A percentile compares a stretch with the other conserved stretches of the same genome.
Evolutionary conservation across 768 basidiomycete genomes (phyloP).

Genomic region (Gymnopilus junonius): DNA sequence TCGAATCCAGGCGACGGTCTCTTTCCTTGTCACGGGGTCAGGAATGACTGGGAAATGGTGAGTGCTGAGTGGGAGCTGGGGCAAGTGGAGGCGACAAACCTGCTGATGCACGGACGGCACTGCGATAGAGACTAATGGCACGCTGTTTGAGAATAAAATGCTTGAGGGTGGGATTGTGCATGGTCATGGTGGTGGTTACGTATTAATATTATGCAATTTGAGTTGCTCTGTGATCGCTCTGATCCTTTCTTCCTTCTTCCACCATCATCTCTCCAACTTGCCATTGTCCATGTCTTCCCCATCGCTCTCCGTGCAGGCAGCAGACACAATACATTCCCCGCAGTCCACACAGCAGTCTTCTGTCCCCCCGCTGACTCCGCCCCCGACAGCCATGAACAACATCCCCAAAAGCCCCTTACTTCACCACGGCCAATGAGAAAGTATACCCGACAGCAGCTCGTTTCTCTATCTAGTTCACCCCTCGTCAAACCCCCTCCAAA

Average conservation of each 20-base stretch:
- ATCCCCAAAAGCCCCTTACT: conserved; percentile 32
- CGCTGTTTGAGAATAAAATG: conserved; percentile 76
- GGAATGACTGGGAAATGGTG: conserved; percentile 53
- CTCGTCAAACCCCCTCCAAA: conserved; percentile 69
- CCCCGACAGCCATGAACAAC: conserved; percentile 14
- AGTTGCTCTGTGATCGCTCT: conserved; percentile 39
- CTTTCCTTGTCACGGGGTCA: conserved; percentile 59
- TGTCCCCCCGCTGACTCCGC: conserved; percentile 18
- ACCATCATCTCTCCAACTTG: conserved; percentile 16
- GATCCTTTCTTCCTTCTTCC: conserved; percentile 30
- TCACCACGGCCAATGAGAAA: conserved; percentile 55
- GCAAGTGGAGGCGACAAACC: conserved; percentile 41
- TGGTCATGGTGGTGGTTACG: conserved; percentile 22
- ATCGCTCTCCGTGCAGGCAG: conserved; percentile 7
- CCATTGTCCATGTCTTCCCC: conserved; percentile 23
- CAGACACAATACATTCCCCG: conserved; percentile 3
- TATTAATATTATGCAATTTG: conserved; percentile 27
- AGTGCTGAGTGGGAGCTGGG: background rate
- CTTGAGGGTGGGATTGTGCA: conserved; percentile 54
- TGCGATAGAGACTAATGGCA: conserved; percentile 65
- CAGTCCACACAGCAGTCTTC: conserved; percentile 21
- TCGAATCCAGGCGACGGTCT: conserved; percentile 77
- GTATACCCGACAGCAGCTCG: conserved; percentile 73
- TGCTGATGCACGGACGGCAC: conserved; percentile 70
- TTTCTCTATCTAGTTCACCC: conserved; percentile 74